Conservation (phyloP, 768 basidiomycete species). For the Podaxis carcinomalis region DNA sequence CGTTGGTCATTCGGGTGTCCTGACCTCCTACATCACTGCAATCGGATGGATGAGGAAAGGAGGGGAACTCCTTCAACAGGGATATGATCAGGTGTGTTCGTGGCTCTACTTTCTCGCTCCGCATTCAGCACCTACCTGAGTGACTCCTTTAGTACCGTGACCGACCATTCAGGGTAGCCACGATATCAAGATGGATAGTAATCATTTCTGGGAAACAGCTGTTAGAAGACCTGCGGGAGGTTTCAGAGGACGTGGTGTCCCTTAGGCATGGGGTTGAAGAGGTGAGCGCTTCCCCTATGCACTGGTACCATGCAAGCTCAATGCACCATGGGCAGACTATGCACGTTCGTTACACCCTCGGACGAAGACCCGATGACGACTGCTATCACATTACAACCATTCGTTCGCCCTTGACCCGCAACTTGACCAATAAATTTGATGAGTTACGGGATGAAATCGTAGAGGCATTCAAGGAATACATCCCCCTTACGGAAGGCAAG, state of each 20-base stretch:
- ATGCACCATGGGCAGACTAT: slow-evolving; percentile 15
- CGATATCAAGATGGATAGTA: slow-evolving; percentile 25
- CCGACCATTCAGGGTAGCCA: slow-evolving; percentile 23
- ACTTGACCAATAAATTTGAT: slow-evolving; percentile 2
- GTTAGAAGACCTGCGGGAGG: slow-evolving; percentile 29
- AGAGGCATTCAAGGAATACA: slow-evolving; percentile 1
- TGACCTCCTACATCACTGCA: slow-evolving; percentile 21
- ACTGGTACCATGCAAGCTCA: background rate
- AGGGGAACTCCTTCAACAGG: slow-evolving; percentile 20
- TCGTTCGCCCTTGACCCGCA: slow-evolving; percentile 8
- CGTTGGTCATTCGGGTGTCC: slow-evolving; percentile 19
- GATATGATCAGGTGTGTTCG: slow-evolving; percentile 19
- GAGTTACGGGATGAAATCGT: slow-evolving; percentile 11
- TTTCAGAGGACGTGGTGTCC: slow-evolving; percentile 27
- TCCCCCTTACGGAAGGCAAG: slow-evolving; percentile 19
- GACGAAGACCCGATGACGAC: slow-evolving; percentile 1
- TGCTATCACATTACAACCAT: slow-evolving; percentile 4
- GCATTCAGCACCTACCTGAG: background rate
- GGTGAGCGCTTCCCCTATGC: slow-evolving; percentile 13
- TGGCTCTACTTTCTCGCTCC: background rate
- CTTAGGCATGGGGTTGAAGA: slow-evolving; percentile 23
- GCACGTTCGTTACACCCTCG: slow-evolving; percentile 27
- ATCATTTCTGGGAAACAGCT: slow-evolving; percentile 22
- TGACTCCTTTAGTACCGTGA: slow-evolving; percentile 18
- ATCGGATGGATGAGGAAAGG: slow-evolving; percentile 20